Percentiles rank a stretch among this genome's conserved stretches.
phyloP scores from a whole-genome alignment of 164 flowering plant genomes.

The Tetracentron sinense region DNA sequence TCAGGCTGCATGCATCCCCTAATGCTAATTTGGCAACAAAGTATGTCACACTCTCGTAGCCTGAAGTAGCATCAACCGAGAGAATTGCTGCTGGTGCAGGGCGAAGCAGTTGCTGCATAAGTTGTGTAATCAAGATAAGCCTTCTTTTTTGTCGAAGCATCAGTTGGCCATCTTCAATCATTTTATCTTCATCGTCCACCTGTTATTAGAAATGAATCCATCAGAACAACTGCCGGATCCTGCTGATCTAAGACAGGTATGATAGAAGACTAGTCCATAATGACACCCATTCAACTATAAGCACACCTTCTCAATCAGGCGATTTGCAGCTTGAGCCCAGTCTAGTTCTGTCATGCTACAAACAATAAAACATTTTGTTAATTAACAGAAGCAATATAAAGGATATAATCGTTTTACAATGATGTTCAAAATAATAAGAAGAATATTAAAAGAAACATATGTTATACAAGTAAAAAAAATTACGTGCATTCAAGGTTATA shows the following conservation, averaged over 20 bases:
- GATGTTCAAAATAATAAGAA: too few species aligned
- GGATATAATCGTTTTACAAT: too few species aligned
- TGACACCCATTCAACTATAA: slow-evolving; percentile 9
- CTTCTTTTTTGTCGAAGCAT: slow-evolving; percentile 39
- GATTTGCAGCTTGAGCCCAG: slow-evolving; percentile 48
- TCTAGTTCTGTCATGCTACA: slow-evolving; percentile 47
- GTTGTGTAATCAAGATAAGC: slow-evolving; percentile 51
- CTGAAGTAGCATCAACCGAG: slow-evolving; percentile 33
- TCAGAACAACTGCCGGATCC: slow-evolving; percentile 2
- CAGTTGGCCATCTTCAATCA: slow-evolving; percentile 31
- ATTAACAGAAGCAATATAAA: not conserved
- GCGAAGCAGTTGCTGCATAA: slow-evolving; percentile 50
- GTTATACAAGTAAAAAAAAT: too few species aligned
- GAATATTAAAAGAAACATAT: too few species aligned
- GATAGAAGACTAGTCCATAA: not conserved
- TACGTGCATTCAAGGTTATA: too few species aligned
- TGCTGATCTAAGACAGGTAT: not conserved
- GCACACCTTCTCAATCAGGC: slow-evolving; percentile 46
- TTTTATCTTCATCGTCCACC: slow-evolving; percentile 46
- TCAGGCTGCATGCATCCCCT: slow-evolving; percentile 50
- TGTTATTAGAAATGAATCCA: slow-evolving; percentile 14
- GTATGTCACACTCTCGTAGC: slow-evolving; percentile 37
- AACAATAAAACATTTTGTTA: slow-evolving; percentile 8
- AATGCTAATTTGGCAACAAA: slow-evolving; percentile 33
- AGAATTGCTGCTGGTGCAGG: slow-evolving; percentile 46